A percentile compares a stretch with the other conserved stretches of the same genome.
Conservation (phyloP, 2,329 filamentous ascomycete genomes). For the Chrysoporthe cubensis region DNA sequence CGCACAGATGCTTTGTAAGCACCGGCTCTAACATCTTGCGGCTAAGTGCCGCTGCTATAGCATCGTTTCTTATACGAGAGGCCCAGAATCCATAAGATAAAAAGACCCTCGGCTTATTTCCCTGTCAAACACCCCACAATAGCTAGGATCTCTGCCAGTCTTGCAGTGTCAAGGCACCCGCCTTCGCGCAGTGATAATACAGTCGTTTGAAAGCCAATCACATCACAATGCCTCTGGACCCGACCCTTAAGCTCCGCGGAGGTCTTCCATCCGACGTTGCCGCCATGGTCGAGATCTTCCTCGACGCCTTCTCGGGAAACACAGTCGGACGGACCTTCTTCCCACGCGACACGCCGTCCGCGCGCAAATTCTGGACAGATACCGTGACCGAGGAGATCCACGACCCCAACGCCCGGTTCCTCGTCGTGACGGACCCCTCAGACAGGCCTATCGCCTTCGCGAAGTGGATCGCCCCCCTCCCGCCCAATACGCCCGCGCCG, state of each 20-base stretch:
- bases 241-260: constrained; percentile 39
- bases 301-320: constrained; percentile 48
- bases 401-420: constrained; percentile 43
- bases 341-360: constrained; percentile 34
- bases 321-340: constrained; percentile 45
- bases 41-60: background rate
- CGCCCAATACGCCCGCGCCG: constrained; percentile 35
- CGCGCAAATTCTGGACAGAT: constrained; percentile 42
- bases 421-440: constrained; percentile 44
- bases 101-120: background rate
- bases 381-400: constrained; percentile 44
- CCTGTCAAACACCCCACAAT: background rate
- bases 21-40: background rate
- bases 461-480: constrained; percentile 47
- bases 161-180: no score
- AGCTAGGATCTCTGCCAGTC: background rate
- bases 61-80: background rate
- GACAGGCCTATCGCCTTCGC: constrained; percentile 48
- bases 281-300: constrained; percentile 47
- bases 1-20: background rate
- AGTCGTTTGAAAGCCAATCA: background rate
- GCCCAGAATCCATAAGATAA: background rate
- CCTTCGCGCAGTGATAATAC: background rate
- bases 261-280: constrained; percentile 47
- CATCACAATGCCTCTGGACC: constrained; percentile 7